Evolutionary conservation across 2,329 filamentous ascomycete genomes (phyloP).

Genomic region (Cordyceps javanica): DNA sequence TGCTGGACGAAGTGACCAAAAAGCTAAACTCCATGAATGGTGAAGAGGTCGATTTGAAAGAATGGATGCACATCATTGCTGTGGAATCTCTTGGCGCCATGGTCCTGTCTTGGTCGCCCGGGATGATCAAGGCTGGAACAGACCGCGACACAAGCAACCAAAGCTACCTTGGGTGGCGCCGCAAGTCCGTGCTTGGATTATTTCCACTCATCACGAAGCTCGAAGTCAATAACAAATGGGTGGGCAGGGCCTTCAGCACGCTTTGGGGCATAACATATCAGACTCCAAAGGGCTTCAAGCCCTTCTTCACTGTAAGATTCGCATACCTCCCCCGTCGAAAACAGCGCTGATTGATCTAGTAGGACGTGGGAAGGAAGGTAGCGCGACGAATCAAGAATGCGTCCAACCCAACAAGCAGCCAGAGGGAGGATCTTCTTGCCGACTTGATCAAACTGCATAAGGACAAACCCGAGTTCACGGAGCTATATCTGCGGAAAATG

Average conservation of each 20-base stretch:
- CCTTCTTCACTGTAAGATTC: constrained; percentile 43
- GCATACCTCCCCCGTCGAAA: not conserved
- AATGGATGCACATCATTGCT: constrained; percentile 52
- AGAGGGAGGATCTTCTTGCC: constrained; percentile 35
- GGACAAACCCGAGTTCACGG: constrained; percentile 39
- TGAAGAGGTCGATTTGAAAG: constrained; percentile 39
- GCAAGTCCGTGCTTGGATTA: constrained; percentile 46
- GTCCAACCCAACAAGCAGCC: constrained; percentile 25
- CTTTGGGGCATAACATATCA: constrained; percentile 40
- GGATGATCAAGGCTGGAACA: constrained; percentile 35
- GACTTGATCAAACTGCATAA: constrained; percentile 42
- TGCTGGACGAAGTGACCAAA: constrained; percentile 29
- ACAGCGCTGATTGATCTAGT: not conserved
- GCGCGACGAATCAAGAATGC: constrained; percentile 27
- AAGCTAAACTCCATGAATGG: constrained; percentile 32
- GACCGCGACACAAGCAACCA: constrained; percentile 43
- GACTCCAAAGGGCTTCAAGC: constrained; percentile 36
- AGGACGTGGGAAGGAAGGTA: constrained; percentile 31
- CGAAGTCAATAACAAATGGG: constrained; percentile 29
- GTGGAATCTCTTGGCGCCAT: constrained; percentile 46
- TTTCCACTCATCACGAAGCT: constrained; percentile 38
- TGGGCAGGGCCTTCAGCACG: constrained; percentile 34
- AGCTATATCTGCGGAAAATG: constrained; percentile 44
- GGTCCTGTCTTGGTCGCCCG: constrained; percentile 47
- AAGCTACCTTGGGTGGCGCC: constrained; percentile 44